A percentile compares a stretch with the other conserved stretches of the same genome.
Evolutionary conservation across 169 alveolate genomes (phyloP).

Genomic region (Plasmodium adleri): DNA sequence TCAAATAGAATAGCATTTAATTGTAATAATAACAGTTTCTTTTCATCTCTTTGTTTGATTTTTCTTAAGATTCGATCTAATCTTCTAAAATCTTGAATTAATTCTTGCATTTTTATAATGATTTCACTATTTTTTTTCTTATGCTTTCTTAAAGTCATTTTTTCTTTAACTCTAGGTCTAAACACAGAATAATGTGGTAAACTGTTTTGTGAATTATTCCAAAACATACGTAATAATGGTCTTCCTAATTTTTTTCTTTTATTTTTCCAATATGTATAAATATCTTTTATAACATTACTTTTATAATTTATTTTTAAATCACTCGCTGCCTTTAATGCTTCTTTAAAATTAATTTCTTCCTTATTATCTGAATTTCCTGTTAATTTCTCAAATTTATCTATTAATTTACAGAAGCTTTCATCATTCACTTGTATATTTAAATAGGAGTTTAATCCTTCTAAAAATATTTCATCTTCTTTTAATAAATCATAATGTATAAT

Average conservation of each 20-base stretch:
- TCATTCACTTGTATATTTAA: conserved; percentile 47
- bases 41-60: conserved; percentile 90
- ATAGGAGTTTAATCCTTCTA: conserved; percentile 79
- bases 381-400: conserved; percentile 84
- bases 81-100: conserved; percentile 88
- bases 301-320: conserved; percentile 42
- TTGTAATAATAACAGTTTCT: conserved; percentile 87
- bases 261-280: conserved; percentile 83
- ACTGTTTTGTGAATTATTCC: conserved; percentile 88
- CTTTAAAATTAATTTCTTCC: conserved; percentile 77
- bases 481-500: conserved; percentile 86
- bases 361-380: conserved; percentile 74
- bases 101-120: conserved; percentile 82
- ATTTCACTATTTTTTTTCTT: conserved; percentile 86
- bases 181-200: conserved; percentile 88
- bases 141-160: conserved; percentile 89
- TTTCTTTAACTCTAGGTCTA: conserved; percentile 89
- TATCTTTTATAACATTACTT: conserved; percentile 66
- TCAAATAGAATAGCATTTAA: conserved; percentile 86
- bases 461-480: conserved; percentile 83
- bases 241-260: conserved; percentile 86
- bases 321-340: conserved; percentile 77
- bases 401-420: conserved; percentile 80
- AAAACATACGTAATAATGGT: conserved; percentile 88
- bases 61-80: conserved; percentile 85